A percentile compares a stretch with the other conserved stretches of the same genome.
Evolutionary conservation across 1,284 basidiomycete species (phyloP).

Genomic region (Rugosomyces carneus): DNA sequence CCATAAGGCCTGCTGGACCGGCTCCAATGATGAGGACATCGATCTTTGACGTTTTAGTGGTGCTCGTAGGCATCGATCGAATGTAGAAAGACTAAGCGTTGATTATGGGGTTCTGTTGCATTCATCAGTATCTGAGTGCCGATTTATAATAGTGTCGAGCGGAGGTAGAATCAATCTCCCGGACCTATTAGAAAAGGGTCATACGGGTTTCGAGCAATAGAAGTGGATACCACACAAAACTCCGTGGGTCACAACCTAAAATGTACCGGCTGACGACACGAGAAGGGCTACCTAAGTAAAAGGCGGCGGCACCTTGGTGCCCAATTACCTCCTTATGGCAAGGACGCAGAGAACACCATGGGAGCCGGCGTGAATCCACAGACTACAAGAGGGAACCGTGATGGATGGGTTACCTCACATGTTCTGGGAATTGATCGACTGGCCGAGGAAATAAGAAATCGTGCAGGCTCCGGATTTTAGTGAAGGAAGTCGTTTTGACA

Average conservation of each 20-base stretch:
- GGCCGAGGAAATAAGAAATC: not conserved
- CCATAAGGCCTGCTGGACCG: constrained; percentile 50
- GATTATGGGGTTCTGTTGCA: not conserved
- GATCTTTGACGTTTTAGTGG: constrained; percentile 30
- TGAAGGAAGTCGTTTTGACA: constrained; percentile 9
- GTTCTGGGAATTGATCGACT: not conserved
- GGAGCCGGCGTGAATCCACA: constrained; percentile 11
- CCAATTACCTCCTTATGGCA: not conserved
- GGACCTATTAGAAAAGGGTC: not conserved
- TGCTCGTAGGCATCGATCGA: constrained; percentile 19
- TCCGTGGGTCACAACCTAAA: constrained; percentile 1
- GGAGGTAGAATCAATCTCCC: not conserved
- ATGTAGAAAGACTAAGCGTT: not conserved
- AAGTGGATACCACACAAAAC: not conserved
- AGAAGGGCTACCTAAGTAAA: not conserved
- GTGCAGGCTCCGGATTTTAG: not conserved
- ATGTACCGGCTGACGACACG: constrained; percentile 7
- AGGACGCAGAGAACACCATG: constrained; percentile 6
- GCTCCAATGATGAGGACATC: constrained; percentile 51
- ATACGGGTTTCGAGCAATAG: not conserved
- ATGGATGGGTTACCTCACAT: constrained; percentile 6
- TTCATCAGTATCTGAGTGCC: not conserved
- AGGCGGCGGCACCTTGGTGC: not conserved
- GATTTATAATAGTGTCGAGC: constrained; percentile 1
- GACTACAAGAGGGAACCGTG: constrained; percentile 3